A percentile compares a stretch with the other conserved stretches of the same genome.
phyloP scores from a whole-genome alignment of 1,284 basidiomycete species.

The Paramarasmius palmivorus region DNA sequence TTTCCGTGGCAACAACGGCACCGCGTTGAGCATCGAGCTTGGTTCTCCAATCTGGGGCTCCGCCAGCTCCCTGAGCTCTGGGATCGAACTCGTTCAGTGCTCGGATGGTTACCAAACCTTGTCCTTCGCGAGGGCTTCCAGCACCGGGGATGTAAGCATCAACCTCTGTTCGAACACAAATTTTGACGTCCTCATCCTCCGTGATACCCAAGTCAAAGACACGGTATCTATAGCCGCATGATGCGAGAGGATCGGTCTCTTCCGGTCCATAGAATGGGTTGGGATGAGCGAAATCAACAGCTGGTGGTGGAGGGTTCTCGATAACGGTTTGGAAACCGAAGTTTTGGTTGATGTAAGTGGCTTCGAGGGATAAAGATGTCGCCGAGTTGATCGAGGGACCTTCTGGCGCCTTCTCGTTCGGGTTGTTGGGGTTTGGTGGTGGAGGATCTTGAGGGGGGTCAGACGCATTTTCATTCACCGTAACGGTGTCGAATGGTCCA shows the following conservation, averaged over 20 bases:
- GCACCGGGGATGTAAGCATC: conserved; percentile 82
- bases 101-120: conserved; percentile 88
- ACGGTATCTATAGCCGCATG: conserved; percentile 95
- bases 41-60: conserved; percentile 95
- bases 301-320: conserved; percentile 63
- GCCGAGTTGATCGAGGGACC: conserved; percentile 88
- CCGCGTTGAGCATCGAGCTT: conserved; percentile 97
- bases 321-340: conserved; percentile 96
- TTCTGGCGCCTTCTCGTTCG: conserved; percentile 70
- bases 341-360: conserved; percentile 99
- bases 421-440: conserved; percentile 76
- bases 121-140: conserved; percentile 69
- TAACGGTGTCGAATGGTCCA: conserved; percentile 95
- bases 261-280: conserved; percentile 97
- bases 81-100: conserved; percentile 98
- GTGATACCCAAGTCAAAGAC: conserved; percentile 91
- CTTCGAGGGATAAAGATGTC: conserved; percentile 92
- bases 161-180: conserved; percentile 95
- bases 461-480: conserved; percentile 97
- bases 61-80: conserved; percentile 87
- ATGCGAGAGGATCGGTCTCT: conserved; percentile 93
- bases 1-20: conserved; percentile 98
- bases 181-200: conserved; percentile 88
- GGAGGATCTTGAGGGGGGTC: conserved; percentile 91
- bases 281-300: conserved; percentile 77